phyloP scores from a whole-genome alignment of 352 stramenopile genomes.

The Globisporangium barbulae region DNA sequence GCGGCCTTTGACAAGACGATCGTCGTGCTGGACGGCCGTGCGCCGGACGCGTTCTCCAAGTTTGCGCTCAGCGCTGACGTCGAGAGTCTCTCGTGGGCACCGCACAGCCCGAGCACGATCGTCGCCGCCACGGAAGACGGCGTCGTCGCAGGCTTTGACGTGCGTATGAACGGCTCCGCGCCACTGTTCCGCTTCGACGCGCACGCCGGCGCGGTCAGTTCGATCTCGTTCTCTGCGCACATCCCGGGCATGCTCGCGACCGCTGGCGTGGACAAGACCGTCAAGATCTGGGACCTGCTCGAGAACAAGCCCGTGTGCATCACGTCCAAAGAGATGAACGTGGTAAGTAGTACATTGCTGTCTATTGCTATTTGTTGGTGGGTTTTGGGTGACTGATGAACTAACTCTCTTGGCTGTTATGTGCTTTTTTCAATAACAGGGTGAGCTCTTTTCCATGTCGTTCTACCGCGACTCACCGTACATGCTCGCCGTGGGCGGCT shows the following conservation, averaged over 20 bases:
- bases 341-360: conserved; percentile 49
- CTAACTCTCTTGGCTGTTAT: conserved; percentile 1
- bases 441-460: conserved; percentile 87
- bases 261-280: conserved; percentile 96
- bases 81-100: conserved; percentile 93
- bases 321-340: conserved; percentile 91
- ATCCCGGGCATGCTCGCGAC: conserved; percentile 94
- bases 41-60: conserved; percentile 74
- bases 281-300: conserved; percentile 96
- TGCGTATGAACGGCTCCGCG: conserved; percentile 91
- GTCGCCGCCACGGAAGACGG: conserved; percentile 95
- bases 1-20: conserved; percentile 95
- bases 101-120: conserved; percentile 90
- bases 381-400: too few relatives aligned
- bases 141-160: conserved; percentile 92
- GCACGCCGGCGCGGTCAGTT: conserved; percentile 84
- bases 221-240: conserved; percentile 82
- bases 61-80: conserved; percentile 84
- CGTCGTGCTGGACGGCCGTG: conserved; percentile 92
- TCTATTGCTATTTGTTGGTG: conserved; percentile 9
- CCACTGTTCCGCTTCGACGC: conserved; percentile 93
- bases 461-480: conserved; percentile 90
- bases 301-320: conserved; percentile 73
- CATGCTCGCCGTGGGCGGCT: conserved; percentile 88
- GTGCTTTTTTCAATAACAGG: conserved; percentile 35